Base-by-base conservation (phyloP, 306 rosid genomes). In the Aeschynomene evenia region DNA sequence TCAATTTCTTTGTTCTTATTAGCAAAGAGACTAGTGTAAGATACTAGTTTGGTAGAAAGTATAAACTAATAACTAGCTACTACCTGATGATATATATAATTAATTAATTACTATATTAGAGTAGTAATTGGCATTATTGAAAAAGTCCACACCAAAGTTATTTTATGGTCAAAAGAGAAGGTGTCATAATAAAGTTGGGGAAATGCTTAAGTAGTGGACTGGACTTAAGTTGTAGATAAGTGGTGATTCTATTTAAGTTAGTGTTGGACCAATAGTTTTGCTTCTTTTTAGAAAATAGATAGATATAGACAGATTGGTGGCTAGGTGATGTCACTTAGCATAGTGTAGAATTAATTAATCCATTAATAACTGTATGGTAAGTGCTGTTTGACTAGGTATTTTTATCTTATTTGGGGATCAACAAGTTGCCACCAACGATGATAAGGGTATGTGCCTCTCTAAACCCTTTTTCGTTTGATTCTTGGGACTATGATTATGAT, bases 371-470 rank as follows among this genome's bases (percentile, higher is more conserved):
- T 67, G 76, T 59, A 15, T 6, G 59, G 66, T 51, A 57, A 81
- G 86, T 84, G 88, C 82, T 75, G 52, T 78, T 81, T 72, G 88
- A 81, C 82, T 52, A 34, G 84, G 66, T 69, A 28, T 52, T 48
- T 62, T 82, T 56, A 72, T 61, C 66, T 71, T 55, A 33, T 58
- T 51, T 76, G 67, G 55, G 6, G 34, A 70, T 76, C 63, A 71
- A 23, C 65, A 71, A 63, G 40, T 54, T 65, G 51, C 63, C 79
- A 64, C 63, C 53, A 33, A 67, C 34, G 50, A 76, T 67, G 43
- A 37, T 6, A 14, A 20, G 76, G 63, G 36, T 42, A 23, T 42
- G 78, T 82, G 78, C 48, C 72, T 69, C 75, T 69, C 48, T 46
- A 34, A 53, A 24, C 57, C 55, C 42, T 69, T 65, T 65, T 74